A percentile compares a stretch with the other conserved stretches of the same genome.
phyloP scores from a whole-genome alignment of 23 red algal genomes.

The Chondrus crispus region DNA sequence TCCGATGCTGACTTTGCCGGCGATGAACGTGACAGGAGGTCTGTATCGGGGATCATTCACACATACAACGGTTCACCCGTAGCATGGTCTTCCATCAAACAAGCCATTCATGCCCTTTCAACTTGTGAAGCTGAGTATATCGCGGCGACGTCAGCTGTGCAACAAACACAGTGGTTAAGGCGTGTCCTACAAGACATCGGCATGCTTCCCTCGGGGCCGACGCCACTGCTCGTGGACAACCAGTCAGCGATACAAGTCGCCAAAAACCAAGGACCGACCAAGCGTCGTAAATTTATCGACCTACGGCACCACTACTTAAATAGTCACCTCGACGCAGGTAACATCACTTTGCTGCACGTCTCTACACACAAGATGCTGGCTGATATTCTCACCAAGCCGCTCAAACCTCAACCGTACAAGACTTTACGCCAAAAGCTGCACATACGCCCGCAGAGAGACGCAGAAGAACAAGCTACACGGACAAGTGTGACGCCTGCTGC shows the following conservation, averaged over 20 bases:
- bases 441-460: too few relatives aligned
- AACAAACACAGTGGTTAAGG: background rate
- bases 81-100: background rate
- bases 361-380: background rate
- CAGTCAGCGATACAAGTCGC: background rate
- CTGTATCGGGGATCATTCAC: background rate
- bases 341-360: background rate
- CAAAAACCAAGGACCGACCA: background rate
- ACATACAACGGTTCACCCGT: background rate
- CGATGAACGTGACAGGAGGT: background rate
- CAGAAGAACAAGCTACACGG: too few relatives aligned
- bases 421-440: too few relatives aligned
- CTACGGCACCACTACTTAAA: background rate
- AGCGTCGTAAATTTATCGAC: constrained; percentile 5
- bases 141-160: background rate
- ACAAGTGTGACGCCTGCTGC: too few relatives aligned
- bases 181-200: background rate
- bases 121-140: background rate
- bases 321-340: background rate
- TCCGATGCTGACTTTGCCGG: background rate
- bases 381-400: background rate
- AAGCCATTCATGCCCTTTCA: background rate
- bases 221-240: background rate
- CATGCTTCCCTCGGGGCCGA: too few relatives aligned
- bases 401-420: background rate